Base-by-base conservation (phyloP, 352 stramenopile genomes). In the Pythium sukuiense region DNA sequence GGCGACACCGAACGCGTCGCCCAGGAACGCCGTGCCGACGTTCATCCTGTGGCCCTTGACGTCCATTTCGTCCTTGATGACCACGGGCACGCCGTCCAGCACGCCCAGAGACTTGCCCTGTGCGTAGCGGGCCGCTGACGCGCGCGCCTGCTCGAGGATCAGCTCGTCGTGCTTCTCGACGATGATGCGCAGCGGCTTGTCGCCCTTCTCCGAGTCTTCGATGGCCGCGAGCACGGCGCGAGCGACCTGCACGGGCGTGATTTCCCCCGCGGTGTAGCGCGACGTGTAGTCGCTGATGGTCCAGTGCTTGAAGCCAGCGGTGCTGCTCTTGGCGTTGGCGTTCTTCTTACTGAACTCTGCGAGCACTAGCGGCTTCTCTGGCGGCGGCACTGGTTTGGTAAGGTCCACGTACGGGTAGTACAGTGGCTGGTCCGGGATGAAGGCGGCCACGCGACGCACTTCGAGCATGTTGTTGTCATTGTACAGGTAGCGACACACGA, bases 31-130 rank as follows among this genome's bases (percentile, higher is more conserved):
- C n/a, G 88, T 94, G 12, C 90, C 92, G 2, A 76, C 70, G n/a
- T 79, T 87, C 59, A 85, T 87, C 20, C 63, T 65, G 66, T 93
- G 82, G 53, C 86, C 85, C 32, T 81, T 80, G 29, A 96, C 79
- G 24, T 83, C 73, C 53, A 96, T 73, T 61, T 92, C 84, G 53
- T 98, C 92, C 72, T 98, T 98, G 55, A 97, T 78, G 2, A 77
- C 84, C 13, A 98, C 76, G 0, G 88, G 89, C 12, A 98, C 89
- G 24, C 92, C 92, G 70, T 98, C 90, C 14, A 97, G 67, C 27
- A 96, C 76, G 18, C 88, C 85, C 9, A 96, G 67, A 2, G 80
- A 75, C 20, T 80, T 69, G 27, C 84, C 83, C 33, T 72, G 65
- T n/a, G 77, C 72, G 64, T 95, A 97, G 18, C 90, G 82, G 48